Evolutionary conservation across 331 rosid species (phyloP).

Genomic region (Phaseolus coccineus): DNA sequence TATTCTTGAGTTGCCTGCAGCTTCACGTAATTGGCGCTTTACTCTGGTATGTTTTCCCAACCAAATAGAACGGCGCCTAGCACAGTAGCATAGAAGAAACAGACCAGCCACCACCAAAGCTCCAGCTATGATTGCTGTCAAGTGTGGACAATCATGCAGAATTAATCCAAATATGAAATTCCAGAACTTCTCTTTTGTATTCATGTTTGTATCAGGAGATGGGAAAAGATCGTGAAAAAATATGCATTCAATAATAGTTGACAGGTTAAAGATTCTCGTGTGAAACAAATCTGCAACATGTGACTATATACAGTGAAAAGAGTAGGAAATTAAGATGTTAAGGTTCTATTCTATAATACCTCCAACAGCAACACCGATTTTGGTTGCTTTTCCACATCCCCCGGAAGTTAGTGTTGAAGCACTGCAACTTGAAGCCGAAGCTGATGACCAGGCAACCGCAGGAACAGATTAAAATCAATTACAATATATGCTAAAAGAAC

Average conservation of each 20-base stretch:
- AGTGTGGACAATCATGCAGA: constrained; percentile 32
- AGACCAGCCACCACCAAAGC: constrained; percentile 63
- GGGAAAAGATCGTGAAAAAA: background rate
- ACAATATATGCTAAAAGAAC: constrained; percentile 1
- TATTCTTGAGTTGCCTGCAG: constrained; percentile 79
- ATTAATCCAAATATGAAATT: constrained; percentile 28
- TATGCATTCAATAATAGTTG: constrained; percentile 3
- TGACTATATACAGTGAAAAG: background rate
- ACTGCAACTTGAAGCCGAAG: constrained; percentile 54
- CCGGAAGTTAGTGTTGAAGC: constrained; percentile 57
- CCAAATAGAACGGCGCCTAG: constrained; percentile 71
- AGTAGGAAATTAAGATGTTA: constrained; percentile 1
- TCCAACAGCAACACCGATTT: constrained; percentile 60
- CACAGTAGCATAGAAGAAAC: constrained; percentile 56
- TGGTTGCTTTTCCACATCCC: constrained; percentile 57
- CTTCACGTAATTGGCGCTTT: constrained; percentile 74
- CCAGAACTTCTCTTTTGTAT: background rate
- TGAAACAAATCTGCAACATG: constrained; percentile 9
- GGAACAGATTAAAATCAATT: constrained; percentile 40
- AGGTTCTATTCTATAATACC: constrained; percentile 55
- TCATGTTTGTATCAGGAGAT: constrained; percentile 17
- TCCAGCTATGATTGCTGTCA: constrained; percentile 62
- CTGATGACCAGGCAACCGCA: constrained; percentile 39
- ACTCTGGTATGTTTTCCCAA: constrained; percentile 67
- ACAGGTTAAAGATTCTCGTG: background rate